Conservation (phyloP, 2,329 filamentous ascomycete species). For the Periconia sp. region DNA sequence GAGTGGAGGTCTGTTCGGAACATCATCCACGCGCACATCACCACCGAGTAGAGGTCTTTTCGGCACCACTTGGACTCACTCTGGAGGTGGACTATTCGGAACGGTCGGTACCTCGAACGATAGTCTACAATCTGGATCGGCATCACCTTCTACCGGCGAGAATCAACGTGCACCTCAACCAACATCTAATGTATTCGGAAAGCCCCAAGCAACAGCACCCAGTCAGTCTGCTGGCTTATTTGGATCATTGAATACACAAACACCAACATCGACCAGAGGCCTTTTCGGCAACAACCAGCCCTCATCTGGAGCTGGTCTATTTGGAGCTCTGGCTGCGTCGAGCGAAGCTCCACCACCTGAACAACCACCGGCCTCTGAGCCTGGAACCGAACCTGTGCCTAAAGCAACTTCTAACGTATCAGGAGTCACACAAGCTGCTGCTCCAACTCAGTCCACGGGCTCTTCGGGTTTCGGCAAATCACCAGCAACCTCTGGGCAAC, state of each 20-base stretch:
- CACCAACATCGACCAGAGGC: background rate
- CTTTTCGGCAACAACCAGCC: background rate
- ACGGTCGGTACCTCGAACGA: background rate
- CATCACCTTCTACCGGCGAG: background rate
- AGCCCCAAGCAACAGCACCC: no score
- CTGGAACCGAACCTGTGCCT: no score
- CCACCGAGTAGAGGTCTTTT: background rate
- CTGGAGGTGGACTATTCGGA: background rate
- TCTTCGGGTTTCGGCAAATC: no score
- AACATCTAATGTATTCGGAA: background rate
- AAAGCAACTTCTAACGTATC: no score
- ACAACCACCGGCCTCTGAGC: no score
- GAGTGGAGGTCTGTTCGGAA: constrained; percentile 1
- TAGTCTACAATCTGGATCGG: background rate
- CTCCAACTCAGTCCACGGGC: background rate
- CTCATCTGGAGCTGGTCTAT: background rate
- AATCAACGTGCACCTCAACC: background rate
- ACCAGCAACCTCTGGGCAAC: no score
- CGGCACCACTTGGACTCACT: background rate
- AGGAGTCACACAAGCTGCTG: no score
- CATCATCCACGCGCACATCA: background rate
- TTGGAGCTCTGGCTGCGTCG: background rate
- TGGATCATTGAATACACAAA: background rate
- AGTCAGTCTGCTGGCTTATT: background rate
- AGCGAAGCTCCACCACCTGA: background rate